Evolutionary conservation across 148 eudicot species (phyloP).

Genomic region (Chenopodium album): DNA sequence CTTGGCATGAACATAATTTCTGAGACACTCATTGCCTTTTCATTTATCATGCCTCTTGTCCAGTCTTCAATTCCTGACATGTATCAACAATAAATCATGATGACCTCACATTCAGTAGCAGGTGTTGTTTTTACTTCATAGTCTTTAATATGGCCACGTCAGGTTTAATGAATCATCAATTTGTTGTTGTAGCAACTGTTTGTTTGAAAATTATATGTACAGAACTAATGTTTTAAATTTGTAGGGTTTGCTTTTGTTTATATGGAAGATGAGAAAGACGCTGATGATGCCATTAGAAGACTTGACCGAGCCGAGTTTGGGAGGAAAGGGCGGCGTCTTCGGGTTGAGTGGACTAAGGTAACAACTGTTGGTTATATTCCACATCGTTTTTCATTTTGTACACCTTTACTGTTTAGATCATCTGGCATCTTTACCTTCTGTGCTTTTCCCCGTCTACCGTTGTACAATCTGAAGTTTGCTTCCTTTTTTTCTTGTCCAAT

Average conservation of each 20-base stretch:
- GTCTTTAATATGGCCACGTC: slow-evolving; percentile 30
- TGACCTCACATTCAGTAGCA: slow-evolving; percentile 61
- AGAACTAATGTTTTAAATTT: slow-evolving; percentile 24
- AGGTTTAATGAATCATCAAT: slow-evolving; percentile 27
- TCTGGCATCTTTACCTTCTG: not conserved
- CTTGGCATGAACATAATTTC: slow-evolving; percentile 66
- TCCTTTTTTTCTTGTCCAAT: not conserved
- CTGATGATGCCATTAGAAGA: slow-evolving; percentile 68
- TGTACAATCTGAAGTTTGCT: too few species aligned
- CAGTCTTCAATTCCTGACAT: slow-evolving; percentile 63
- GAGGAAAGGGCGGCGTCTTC: slow-evolving; percentile 72
- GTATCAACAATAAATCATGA: slow-evolving; percentile 65
- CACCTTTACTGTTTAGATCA: not conserved
- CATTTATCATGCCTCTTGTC: slow-evolving; percentile 72
- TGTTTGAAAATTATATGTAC: slow-evolving; percentile 16
- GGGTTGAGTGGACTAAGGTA: slow-evolving; percentile 96
- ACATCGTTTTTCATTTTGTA: not conserved
- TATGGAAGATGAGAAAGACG: slow-evolving; percentile 87
- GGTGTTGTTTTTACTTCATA: slow-evolving; percentile 65
- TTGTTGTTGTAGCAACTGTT: slow-evolving; percentile 12
- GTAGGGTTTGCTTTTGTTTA: slow-evolving; percentile 85
- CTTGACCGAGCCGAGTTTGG: slow-evolving; percentile 79
- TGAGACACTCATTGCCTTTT: slow-evolving; percentile 63
- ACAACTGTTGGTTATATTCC: not conserved
- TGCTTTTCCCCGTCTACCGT: not conserved